Base-by-base conservation (phyloP, 2,329 filamentous ascomycete genomes). In the Phialemoniopsis sp. region DNA sequence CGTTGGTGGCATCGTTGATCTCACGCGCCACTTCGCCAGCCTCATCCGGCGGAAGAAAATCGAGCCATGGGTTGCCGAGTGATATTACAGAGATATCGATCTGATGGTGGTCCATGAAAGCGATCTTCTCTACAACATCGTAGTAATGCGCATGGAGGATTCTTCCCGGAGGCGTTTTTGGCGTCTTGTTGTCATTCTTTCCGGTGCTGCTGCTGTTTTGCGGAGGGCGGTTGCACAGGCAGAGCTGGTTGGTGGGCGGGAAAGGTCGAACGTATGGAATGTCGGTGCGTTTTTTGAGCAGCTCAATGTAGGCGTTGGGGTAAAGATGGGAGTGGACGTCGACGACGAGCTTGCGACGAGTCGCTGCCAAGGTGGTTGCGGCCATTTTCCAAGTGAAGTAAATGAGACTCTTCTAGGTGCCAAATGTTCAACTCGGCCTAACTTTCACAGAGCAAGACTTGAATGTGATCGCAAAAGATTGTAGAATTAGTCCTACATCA, bases 1-100 rank as follows among this genome's bases (percentile, higher is more conserved):
- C 56, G 35, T 88, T 78, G 29, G 93, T 79, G 47, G 90, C 87
- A 48, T 84, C 70, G 57, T 94, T 94, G 56, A 93, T 80, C 1
- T 67, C 68, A 41, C 66, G 56, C 1, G 87, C 87, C 36, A 81
- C 80, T 30, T 63, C 58, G 3, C 74, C 74, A 0, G 85, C 84
- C 45, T 81, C 75, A 3, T 66, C 58, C 0, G 76, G 58, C n/a
- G 67, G 55, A 2, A 94, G 62, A 56, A 91, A 94, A 58, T 94
- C 89, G 3, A 94, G 72, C 89, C 89, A 94, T 0, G 89, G 89
- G 52, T 95, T 94, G 8, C 88, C 88, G 13, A 94, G 76, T 1
- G 85, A 90, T 44, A 94, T 80, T 32, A 94, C 85, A 2, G 85
- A 90, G 46, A 82, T 78, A 57, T 84, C 76, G 55, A 95, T 94